A percentile compares a stretch with the other conserved stretches of the same genome.
phyloP scores from a whole-genome alignment of 2,329 filamentous ascomycete species.

The Sclerotinia glacialis region DNA sequence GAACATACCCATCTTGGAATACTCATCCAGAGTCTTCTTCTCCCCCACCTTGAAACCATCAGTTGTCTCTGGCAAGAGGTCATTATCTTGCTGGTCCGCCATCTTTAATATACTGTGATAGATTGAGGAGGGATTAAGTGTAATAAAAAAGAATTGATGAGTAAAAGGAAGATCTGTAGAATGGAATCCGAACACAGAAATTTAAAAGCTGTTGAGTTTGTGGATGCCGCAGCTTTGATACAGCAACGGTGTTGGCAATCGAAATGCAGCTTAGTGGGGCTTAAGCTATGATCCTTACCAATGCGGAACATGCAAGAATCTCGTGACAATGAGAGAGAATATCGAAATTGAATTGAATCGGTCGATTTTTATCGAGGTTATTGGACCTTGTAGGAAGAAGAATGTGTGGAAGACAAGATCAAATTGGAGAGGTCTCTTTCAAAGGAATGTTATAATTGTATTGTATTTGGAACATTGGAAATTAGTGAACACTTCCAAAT shows the following conservation, averaged over 20 bases:
- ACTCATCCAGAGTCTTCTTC: constrained; percentile 97
- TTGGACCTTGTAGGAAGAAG: background rate
- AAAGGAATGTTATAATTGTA: background rate
- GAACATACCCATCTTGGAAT: constrained; percentile 81
- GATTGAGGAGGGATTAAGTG: background rate
- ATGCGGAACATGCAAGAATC: background rate
- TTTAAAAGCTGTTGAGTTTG: constrained; percentile 22
- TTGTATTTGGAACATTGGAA: background rate
- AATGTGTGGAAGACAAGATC: background rate
- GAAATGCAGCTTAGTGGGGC: constrained; percentile 23
- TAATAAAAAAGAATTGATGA: constrained; percentile 1
- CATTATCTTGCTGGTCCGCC: constrained; percentile 57
- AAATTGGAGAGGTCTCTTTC: too few species aligned
- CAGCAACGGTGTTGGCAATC: constrained; percentile 23
- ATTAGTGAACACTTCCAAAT: background rate
- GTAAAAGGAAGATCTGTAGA: constrained; percentile 8
- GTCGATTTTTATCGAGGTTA: background rate
- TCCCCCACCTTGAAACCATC: constrained; percentile 97
- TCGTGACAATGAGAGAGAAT: background rate
- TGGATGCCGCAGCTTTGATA: constrained; percentile 22
- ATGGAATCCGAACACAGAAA: constrained; percentile 9
- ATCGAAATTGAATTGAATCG: background rate
- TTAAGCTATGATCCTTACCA: constrained; percentile 13
- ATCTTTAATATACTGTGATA: constrained; percentile 27
- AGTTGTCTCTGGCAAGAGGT: constrained; percentile 81